Conservation (phyloP, 768 basidiomycete genomes). For the Rhizopogon rudus region DNA sequence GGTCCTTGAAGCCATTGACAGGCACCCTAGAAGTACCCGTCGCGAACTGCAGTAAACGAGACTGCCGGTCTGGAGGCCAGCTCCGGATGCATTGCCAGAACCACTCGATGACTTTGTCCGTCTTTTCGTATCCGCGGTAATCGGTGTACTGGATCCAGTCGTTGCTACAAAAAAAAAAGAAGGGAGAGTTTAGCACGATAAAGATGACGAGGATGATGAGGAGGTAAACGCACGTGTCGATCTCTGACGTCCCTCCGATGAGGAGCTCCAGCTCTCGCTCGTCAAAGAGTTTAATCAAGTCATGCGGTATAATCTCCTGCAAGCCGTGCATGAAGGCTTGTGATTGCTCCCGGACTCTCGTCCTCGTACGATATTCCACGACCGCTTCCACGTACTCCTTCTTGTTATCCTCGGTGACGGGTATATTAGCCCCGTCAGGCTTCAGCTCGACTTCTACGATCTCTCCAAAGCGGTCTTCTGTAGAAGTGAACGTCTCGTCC, state of each 20-base stretch:
- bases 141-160: constrained; percentile 95
- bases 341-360: constrained; percentile 79
- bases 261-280: constrained; percentile 85
- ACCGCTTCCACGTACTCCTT: constrained; percentile 73
- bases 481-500: constrained; percentile 67
- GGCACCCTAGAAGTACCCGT: constrained; percentile 83
- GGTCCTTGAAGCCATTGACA: constrained; percentile 92
- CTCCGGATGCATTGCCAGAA: constrained; percentile 92
- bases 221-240: constrained; percentile 59
- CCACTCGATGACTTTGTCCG: constrained; percentile 88
- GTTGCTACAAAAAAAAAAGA: constrained; percentile 40
- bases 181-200: background rate
- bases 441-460: constrained; percentile 62
- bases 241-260: constrained; percentile 92
- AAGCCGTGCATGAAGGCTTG: constrained; percentile 84
- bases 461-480: constrained; percentile 75
- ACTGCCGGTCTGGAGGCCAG: constrained; percentile 89
- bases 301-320: constrained; percentile 76
- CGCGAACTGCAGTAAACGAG: constrained; percentile 82
- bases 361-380: constrained; percentile 79
- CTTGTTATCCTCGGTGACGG: constrained; percentile 74
- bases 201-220: background rate
- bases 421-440: constrained; percentile 51
- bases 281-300: constrained; percentile 86
- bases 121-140: constrained; percentile 83